Percentiles rank a stretch among this genome's conserved stretches.
Evolutionary conservation across 352 stramenopile species (phyloP).

Genomic region (Peronospora belbahrii): DNA sequence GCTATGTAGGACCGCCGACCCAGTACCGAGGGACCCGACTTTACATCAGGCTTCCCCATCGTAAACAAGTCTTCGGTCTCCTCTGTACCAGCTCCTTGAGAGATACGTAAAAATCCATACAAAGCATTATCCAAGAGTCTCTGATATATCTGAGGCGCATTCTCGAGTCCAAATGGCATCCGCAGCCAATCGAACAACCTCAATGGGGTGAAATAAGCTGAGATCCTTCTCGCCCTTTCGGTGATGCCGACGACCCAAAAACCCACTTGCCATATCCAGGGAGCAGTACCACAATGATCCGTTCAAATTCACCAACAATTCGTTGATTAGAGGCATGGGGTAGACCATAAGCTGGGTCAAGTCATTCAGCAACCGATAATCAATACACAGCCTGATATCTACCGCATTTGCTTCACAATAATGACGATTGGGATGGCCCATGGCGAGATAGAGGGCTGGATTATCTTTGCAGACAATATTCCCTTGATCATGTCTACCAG

Average conservation of each 20-base stretch:
- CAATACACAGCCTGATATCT: not conserved
- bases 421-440: not conserved
- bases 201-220: not conserved
- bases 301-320: constrained; percentile 6
- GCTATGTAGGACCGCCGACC: too few relatives aligned
- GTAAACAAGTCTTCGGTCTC: too few relatives aligned
- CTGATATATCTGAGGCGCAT: too few relatives aligned
- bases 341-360: not conserved
- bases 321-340: constrained; percentile 8
- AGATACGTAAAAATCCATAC: too few relatives aligned
- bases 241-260: not conserved
- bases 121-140: too few relatives aligned
- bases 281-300: not conserved
- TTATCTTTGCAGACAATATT: constrained; percentile 3
- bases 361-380: not conserved
- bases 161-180: too few relatives aligned
- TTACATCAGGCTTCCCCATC: too few relatives aligned
- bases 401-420: constrained; percentile 1
- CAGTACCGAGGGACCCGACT: too few relatives aligned
- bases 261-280: not conserved
- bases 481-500: not conserved
- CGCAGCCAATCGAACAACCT: not conserved
- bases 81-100: too few relatives aligned
- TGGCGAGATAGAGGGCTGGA: not conserved
- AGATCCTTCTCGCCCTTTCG: not conserved